Evolutionary conservation across 202 grass and related monocot species (phyloP).

Genomic region (Setaria viridis): DNA sequence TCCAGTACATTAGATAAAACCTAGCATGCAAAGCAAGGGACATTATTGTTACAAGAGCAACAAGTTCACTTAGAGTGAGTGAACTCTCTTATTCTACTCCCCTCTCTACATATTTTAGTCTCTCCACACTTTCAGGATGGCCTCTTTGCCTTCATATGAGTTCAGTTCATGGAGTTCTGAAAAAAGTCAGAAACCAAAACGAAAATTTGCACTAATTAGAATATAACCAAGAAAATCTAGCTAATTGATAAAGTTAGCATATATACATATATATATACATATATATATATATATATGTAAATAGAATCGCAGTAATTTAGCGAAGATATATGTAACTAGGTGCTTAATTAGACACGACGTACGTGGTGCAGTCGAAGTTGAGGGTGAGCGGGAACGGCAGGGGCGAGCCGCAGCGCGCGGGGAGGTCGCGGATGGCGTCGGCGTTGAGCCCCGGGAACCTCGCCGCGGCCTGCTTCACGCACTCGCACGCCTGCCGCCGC

Average conservation of each 20-base stretch:
- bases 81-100: too few species aligned
- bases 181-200: background rate
- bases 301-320: background rate
- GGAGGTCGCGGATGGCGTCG: conserved; percentile 63
- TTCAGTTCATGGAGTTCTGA: background rate
- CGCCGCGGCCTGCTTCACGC: conserved; percentile 67
- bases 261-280: background rate
- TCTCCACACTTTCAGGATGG: too few species aligned
- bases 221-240: background rate
- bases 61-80: too few species aligned
- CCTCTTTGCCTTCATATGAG: background rate
- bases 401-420: conserved; percentile 42
- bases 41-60: too few species aligned
- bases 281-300: background rate
- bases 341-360: background rate
- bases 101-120: too few species aligned
- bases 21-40: too few species aligned
- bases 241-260: background rate
- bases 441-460: conserved; percentile 40
- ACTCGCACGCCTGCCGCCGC: conserved; percentile 61
- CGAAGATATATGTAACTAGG: background rate
- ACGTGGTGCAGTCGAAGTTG: conserved; percentile 70
- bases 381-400: conserved; percentile 65
- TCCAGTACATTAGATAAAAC: too few species aligned
- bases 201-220: background rate